Conservation (phyloP, 1,139 yeast genomes). For the Candida neerlandica region DNA sequence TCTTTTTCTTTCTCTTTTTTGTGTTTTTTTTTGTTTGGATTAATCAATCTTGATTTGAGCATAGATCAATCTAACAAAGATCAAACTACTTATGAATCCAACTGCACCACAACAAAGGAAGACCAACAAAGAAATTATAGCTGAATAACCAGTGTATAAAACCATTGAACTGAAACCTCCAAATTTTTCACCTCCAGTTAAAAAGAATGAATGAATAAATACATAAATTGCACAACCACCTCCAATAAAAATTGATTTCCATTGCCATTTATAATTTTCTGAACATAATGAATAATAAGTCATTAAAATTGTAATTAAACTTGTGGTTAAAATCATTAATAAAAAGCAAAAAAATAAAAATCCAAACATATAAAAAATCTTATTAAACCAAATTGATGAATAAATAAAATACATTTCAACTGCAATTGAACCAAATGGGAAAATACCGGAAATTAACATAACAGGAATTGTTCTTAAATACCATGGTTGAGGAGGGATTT, state of each 20-base stretch:
- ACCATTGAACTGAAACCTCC: slow-evolving; percentile 78
- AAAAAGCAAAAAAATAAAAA: slow-evolving; percentile 86
- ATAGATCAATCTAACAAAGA: slow-evolving; percentile 79
- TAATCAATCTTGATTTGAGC: slow-evolving; percentile 82
- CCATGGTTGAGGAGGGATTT: slow-evolving; percentile 90
- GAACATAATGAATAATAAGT: slow-evolving; percentile 84
- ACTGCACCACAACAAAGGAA: slow-evolving; percentile 87
- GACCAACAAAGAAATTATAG: slow-evolving; percentile 66
- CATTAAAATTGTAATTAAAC: slow-evolving; percentile 77
- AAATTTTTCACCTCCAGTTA: slow-evolving; percentile 65
- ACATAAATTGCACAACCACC: slow-evolving; percentile 90
- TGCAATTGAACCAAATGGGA: slow-evolving; percentile 94
- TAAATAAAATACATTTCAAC: slow-evolving; percentile 90
- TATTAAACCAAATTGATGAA: slow-evolving; percentile 91
- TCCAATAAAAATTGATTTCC: slow-evolving; percentile 87
- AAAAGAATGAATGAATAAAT: slow-evolving; percentile 77
- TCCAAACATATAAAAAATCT: slow-evolving; percentile 96
- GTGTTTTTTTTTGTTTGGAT: not conserved
- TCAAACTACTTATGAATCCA: slow-evolving; percentile 76
- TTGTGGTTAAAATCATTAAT: slow-evolving; percentile 79
- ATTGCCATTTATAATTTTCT: slow-evolving; percentile 96
- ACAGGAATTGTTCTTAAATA: slow-evolving; percentile 71
- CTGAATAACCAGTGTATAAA: slow-evolving; percentile 83
- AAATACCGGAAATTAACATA: slow-evolving; percentile 78
- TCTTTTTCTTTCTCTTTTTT: not conserved